Base-by-base conservation (phyloP, 352 stramenopile genomes). In the Globisporangium barbulae region DNA sequence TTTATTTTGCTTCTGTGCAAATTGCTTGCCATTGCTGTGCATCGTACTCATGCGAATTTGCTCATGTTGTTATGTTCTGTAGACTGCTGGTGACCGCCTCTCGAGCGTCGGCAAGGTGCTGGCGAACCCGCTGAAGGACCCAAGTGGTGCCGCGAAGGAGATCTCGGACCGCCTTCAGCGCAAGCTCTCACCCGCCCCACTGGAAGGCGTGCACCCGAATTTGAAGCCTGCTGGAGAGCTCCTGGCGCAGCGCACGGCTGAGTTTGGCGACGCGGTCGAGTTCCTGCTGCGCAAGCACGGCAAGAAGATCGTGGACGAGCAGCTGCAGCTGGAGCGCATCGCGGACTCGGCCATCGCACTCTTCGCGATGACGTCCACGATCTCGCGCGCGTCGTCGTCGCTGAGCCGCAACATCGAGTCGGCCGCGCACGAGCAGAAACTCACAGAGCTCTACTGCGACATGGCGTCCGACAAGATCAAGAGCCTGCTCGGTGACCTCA, bases 281-380 rank as follows among this genome's bases (percentile, higher is more conserved):
- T 77, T 76, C 25, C 65, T 96, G 50, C 75, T 96, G 37, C 83
- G 85, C 59, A 89, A 93, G 68, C 85, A 96, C 72, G 85, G 84
- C 64, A 96, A 96, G 76, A 91, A 91, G 70, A 82, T 96, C 41
- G 75, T 95, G 35, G 75, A 95, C 60, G 80, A 95, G 72, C 86
- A 96, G 78, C 79, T 96, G 74, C 80, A 94, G 70, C 68, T 95
- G 39, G 83, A 91, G 72, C 80, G 88, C 39, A 85, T 95, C n/a
- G 88, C 88, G 12, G 86, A 95, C 69, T 86, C 84, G 59, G 77
- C 85, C 48, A 96, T 95, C 49, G 71, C 82, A 17, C 67, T 96
- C 47, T 94, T 87, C 69, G 85, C 86, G 52, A 93, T 94, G 81
- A 94, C 86, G n/a, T 77, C 86, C 39, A 94, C 86, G 33, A 93